Base-by-base conservation (phyloP, 2,329 filamentous ascomycete genomes). In the Paracorniculantispora psalliotae region DNA sequence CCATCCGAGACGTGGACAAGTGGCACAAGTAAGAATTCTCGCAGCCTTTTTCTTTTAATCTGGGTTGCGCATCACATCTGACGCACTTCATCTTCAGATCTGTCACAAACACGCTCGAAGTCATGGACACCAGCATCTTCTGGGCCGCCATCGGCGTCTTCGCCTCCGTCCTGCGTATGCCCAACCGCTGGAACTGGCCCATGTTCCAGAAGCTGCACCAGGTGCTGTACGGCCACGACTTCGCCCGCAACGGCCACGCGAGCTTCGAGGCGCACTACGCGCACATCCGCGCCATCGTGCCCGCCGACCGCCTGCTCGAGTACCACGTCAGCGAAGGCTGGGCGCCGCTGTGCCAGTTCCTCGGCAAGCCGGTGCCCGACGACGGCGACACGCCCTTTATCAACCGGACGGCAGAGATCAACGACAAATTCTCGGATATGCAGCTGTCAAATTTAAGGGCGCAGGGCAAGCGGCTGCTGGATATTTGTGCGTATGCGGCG, bases 331-430 rank as follows among this genome's bases (percentile, higher is more conserved):
- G 51, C 23, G 57, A 63, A 15, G 68, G 67, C 3, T 70, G 68
- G 65, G 61, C 30, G 41, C 65, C 68, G 3, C 57, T 71, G 26
- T 70, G 68, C 35, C 33, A 61, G 26, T 69, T 70, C 35, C 59
- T 69, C 13, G 67, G 62, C 9, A 66, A 1, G 53, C 57, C 63
- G 0, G 51, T 67, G 25, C 70, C 70, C 1, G 53, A 39, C 48
- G 66, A 52, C 17, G 48, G 50, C 1, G 6, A 62, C 57, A 57
- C 44, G 21, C 63, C 63, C 4, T 61, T 60, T 13, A 60, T 59
- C 15, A 63, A 63, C 44, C 33, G 37, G 30, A 46, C 48, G 4
- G 8, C 48, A 28, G 49, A 60, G 10, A 61, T 60, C 1, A 57
- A 63, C 17, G 61, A 57, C 3, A 59, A 57, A 21, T 25, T 60